Percentiles rank a stretch among this genome's conserved stretches.
Evolutionary conservation across 331 rosid genomes (phyloP).

Genomic region (Quercus tomentella): DNA sequence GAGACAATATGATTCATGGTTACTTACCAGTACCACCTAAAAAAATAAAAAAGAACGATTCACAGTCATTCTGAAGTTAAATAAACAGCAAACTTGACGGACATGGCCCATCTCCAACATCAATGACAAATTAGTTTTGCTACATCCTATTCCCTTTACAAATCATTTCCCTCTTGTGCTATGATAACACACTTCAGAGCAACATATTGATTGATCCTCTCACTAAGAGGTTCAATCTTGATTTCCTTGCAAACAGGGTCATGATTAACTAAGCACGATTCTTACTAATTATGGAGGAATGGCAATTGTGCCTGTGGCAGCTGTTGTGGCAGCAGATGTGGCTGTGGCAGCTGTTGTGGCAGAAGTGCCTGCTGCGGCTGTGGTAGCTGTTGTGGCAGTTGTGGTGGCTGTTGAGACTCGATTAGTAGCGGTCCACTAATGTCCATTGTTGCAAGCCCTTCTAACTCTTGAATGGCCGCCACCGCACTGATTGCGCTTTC

Average conservation of each 20-base stretch:
- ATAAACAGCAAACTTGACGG: slow-evolving; percentile 51
- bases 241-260: slow-evolving; percentile 12
- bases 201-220: slow-evolving; percentile 36
- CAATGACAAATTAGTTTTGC: slow-evolving; percentile 55
- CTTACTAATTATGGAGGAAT: slow-evolving; percentile 20
- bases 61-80: slow-evolving; percentile 36
- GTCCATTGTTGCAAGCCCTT: slow-evolving; percentile 60
- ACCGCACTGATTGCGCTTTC: slow-evolving; percentile 50
- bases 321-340: slow-evolving; percentile 3
- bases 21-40: neutral
- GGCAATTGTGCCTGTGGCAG: slow-evolving; percentile 1
- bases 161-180: slow-evolving; percentile 43
- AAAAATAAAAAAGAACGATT: neutral
- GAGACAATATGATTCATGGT: too few relatives aligned
- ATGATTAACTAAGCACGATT: slow-evolving; percentile 9
- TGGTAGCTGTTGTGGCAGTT: slow-evolving; percentile 12
- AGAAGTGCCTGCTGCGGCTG: neutral
- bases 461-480: slow-evolving; percentile 70
- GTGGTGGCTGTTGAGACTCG: slow-evolving; percentile 27
- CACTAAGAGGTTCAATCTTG: slow-evolving; percentile 32
- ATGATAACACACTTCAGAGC: slow-evolving; percentile 29
- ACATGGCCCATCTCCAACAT: slow-evolving; percentile 42
- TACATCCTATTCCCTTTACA: slow-evolving; percentile 75
- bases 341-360: slow-evolving; percentile 5
- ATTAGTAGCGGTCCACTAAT: slow-evolving; percentile 48